Base-by-base conservation (phyloP, 768 basidiomycete genomes). In the Exsudoporus frostii region DNA sequence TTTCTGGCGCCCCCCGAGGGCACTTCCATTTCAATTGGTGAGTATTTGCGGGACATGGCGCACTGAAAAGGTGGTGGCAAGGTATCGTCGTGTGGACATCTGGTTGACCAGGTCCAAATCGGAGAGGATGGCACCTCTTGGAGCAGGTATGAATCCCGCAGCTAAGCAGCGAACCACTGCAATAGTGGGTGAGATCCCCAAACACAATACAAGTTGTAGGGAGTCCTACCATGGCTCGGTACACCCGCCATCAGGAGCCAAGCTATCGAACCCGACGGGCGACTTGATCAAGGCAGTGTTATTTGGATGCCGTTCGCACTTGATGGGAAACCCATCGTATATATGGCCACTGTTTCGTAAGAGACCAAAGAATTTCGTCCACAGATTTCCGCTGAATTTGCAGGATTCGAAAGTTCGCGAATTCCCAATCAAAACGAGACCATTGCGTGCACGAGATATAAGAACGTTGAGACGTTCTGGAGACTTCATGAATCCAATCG, bases 401-500 rank as follows among this genome's bases (percentile, higher is more conserved):
- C 85, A 72, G 2, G 73, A 66, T 44, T 66, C 63, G 68, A 87
- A 88, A 0, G 86, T 88, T 7, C 74, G 56, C 0, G 78, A 69
- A 53, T 88, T 86, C 1, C 87, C 86, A 13, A 89, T 75, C 65
- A 89, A 74, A 49, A 88, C 82, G 17, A 86, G 69, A 0, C 76
- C 83, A 59, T 87, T 70, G 1, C 86, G 78, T 14, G 86, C 83
- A 14, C 87, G 80, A 4, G 86, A 88, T 15, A 89, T 71, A 0
- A 89, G 71, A 7, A 89, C 86, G 48, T 86, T 89, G 22, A 88
- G 70, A 20, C 86, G 80, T 65, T 88, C 84, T 0, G 83, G 79
- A 3, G 86, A 76, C 32, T 68, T 78, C 85, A 89, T 86, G 69
- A 89, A 88, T 1, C 87, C 86, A 22, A 88, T 88, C 51, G 82